Percentiles rank a stretch among this genome's conserved stretches.
Evolutionary conservation across 192 early-diverging fungal genomes (phyloP).

Genomic region (Pilobolus umbonatus): DNA sequence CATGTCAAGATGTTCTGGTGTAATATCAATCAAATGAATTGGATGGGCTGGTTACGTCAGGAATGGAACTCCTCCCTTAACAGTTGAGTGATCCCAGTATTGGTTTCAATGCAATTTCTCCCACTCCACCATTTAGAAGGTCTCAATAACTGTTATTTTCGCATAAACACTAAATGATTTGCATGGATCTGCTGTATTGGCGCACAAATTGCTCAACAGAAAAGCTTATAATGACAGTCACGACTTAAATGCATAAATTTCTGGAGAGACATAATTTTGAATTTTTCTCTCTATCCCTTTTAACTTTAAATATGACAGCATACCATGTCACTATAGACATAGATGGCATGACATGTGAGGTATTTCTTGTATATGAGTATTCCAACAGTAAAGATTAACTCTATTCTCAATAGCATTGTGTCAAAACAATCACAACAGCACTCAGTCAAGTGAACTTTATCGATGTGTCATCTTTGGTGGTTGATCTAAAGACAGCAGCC

Average conservation of each 20-base stretch:
- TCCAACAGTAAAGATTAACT: neutral
- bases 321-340: slow-evolving; percentile 3
- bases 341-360: slow-evolving; percentile 6
- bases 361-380: neutral
- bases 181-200: neutral
- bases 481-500: too few relatives aligned
- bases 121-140: neutral
- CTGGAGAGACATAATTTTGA: neutral
- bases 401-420: slow-evolving; percentile 10
- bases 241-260: neutral
- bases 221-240: too few relatives aligned
- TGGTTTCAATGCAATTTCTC: neutral
- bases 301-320: neutral
- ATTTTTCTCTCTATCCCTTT: too few relatives aligned
- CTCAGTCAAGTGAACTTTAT: neutral
- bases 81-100: neutral
- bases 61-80: too few relatives aligned
- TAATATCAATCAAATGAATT: too few relatives aligned
- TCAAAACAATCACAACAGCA: slow-evolving; percentile 6
- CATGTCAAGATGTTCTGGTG: too few relatives aligned
- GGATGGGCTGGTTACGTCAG: too few relatives aligned
- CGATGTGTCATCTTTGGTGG: neutral
- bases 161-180: neutral
- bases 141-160: neutral
- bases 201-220: too few relatives aligned